Evolutionary conservation across 1,284 basidiomycete genomes (phyloP).

Genomic region (Cystobasidium pallidum): DNA sequence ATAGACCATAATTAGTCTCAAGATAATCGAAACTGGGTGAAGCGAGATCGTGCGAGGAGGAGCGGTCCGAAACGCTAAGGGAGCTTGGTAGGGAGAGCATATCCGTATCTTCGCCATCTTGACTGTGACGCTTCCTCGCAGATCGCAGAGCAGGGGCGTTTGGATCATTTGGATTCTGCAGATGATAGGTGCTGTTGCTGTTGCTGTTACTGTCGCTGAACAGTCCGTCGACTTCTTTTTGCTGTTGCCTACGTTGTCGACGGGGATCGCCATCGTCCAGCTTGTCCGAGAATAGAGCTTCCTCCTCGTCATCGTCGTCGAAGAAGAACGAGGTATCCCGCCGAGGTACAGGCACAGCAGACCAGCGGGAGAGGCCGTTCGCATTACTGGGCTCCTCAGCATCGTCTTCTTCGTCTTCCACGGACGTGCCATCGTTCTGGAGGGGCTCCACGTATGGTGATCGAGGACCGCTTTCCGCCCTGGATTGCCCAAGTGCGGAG

Average conservation of each 20-base stretch:
- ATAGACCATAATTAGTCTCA: not conserved
- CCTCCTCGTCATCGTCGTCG: constrained; percentile 28
- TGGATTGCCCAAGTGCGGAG: not conserved
- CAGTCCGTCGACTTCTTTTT: not conserved
- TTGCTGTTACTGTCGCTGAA: constrained; percentile 1
- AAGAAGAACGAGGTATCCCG: constrained; percentile 30
- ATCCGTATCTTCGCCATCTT: constrained; percentile 16
- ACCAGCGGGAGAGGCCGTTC: not conserved
- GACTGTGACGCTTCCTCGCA: not conserved
- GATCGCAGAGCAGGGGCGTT: not conserved
- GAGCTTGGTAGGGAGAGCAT: constrained; percentile 36
- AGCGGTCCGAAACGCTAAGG: constrained; percentile 31
- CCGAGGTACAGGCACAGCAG: constrained; percentile 22
- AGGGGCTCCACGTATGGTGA: not conserved
- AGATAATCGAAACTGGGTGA: constrained; percentile 18
- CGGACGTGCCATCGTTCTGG: not conserved
- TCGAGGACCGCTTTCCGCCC: not conserved
- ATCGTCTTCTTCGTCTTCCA: not conserved
- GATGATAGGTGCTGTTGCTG: not conserved
- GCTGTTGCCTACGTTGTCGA: not conserved
- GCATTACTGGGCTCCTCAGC: not conserved
- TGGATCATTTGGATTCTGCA: not conserved
- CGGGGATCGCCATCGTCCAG: not conserved
- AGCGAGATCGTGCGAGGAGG: constrained; percentile 1
- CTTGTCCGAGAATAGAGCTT: constrained; percentile 14